Evolutionary conservation across 768 basidiomycete species (phyloP), one percentile per base, ranked within the genome.

Genomic region (Leccinum pellstonianum): DNA sequence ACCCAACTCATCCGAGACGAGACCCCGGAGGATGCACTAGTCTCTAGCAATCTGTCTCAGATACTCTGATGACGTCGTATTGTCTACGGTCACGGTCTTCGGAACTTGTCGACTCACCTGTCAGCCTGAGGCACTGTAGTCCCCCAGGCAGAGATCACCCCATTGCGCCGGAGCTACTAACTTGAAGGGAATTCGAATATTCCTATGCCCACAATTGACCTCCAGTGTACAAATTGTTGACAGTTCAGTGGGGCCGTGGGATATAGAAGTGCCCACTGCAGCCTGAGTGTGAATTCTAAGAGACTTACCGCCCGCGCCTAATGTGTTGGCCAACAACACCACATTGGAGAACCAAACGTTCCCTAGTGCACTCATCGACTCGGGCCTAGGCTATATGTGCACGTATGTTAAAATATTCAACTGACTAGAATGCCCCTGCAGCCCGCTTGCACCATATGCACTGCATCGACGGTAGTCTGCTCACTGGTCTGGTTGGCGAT

Each of bases 191-290:
- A 43, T 48, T 33, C 33, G 33, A 33, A 33, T 33, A 33, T 33
- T 4, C 33, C 33, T 12, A 21, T 4, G 68, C 79, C 59, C 73
- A 81, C 67, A 85, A 84, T 64, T 80, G 76, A 4, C 84, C 82
- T 65, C 81, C 79, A 56, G 79, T 74, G 75, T 84, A 12, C 33
- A 35, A 77, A 35, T 5, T 35, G 33, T 35, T 35, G 33, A 35
- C 33, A 35, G 31, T 33, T 33, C 4, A 33, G 31, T 33, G 31
- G 31, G 9, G 76, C 78, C 8, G 71, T 75, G 47, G 77, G 75
- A 65, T 33, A 33, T 10, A 31, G 31, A 3, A 31, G 31, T 11
- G 29, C 29, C 29, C 29, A 33, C 31, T 11, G 33, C 5, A 35
- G 33, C 33, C 33, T 35, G 33, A 33, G 33, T 33, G 33, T 35